Conservation (phyloP, 2,329 filamentous ascomycete genomes). For the Chaetothyriales sp. region DNA sequence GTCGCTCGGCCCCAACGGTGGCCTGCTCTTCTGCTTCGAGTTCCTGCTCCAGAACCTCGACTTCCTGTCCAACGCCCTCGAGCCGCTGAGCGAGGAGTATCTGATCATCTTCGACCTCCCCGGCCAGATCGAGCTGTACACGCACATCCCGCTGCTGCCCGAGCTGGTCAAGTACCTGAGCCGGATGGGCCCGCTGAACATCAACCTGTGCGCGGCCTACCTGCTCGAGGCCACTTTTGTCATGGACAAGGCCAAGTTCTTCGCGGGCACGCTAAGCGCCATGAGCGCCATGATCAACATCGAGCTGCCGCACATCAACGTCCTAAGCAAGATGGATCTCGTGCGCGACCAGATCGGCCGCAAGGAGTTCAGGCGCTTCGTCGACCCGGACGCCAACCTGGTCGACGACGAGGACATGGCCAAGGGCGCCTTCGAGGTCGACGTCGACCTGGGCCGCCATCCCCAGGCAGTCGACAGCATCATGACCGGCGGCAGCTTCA, state of each 20-base stretch:
- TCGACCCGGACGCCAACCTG: slow-evolving; percentile 70
- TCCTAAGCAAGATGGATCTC: slow-evolving; percentile 95
- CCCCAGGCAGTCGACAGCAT: slow-evolving; percentile 53
- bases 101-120: slow-evolving; percentile 98
- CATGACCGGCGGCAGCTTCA: slow-evolving; percentile 71
- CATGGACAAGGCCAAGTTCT: slow-evolving; percentile 92
- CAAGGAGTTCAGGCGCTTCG: slow-evolving; percentile 76
- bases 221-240: slow-evolving; percentile 92
- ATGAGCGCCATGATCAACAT: slow-evolving; percentile 99
- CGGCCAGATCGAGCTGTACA: slow-evolving; percentile 96
- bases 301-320: slow-evolving; percentile 90
- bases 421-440: slow-evolving; percentile 35
- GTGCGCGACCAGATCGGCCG: slow-evolving; percentile 79
- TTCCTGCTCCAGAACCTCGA: slow-evolving; percentile 90
- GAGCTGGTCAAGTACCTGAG: slow-evolving; percentile 70
- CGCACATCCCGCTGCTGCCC: slow-evolving; percentile 85
- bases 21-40: slow-evolving; percentile 91
- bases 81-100: slow-evolving; percentile 82
- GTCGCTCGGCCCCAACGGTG: slow-evolving; percentile 78
- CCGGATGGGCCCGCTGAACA: slow-evolving; percentile 65
- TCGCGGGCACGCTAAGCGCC: slow-evolving; percentile 83
- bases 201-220: slow-evolving; percentile 85
- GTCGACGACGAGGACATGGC: slow-evolving; percentile 65
- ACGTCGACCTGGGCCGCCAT: slow-evolving; percentile 23
- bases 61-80: slow-evolving; percentile 73